Evolutionary conservation across 768 basidiomycete species (phyloP), one percentile per base, ranked within the genome.

Genomic region (Kwoniella newhampshirensis): DNA sequence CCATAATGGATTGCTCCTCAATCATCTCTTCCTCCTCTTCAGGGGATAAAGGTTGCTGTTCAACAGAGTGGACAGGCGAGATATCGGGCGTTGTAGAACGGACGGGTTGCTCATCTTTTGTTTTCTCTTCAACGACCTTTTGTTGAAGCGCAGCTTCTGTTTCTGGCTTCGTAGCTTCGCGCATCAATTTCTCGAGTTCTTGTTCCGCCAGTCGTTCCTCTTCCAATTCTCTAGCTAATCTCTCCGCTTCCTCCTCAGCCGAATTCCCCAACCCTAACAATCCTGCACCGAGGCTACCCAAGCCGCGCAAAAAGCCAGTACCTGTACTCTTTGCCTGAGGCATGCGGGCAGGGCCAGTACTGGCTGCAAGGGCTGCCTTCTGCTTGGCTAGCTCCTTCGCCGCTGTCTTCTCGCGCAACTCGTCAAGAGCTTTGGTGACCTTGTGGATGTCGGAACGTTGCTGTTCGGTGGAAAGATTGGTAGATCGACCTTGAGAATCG

Each of bases 401-500:
- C 15, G 53, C 51, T 13, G 63, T 49, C 23, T 56, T 58, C 35
- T 70, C 66, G 15, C 68, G 56, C 13, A 73, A 44, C 13, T 68
- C 66, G 26, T 70, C 71, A 0, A 73, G 59, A 1, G 68, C 68
- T 48, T 61, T 62, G 23, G 61, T 64, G 42, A 70, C 66, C 54
- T 60, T 65, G 30, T 64, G 32, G 21, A 73, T 67, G 21, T 67
- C 64, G 0, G 67, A 63, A 26, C 63, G 52, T 28, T 36, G 41
- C 12, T 30, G 20, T 23, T 63, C 63, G 35, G 43, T n/a, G 8
- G 43, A 27, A 6, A 41, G 17, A 9, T 23, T 4, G 23, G 15
- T 15, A 27, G 36, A 3, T 11, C 17, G 26, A 35, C 23, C 30
- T 20, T 47, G 42, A 32, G 26, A 23, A 12, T 20, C 15, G 26